phyloP scores from a whole-genome alignment of 306 rosid genomes.

The Quercus aquifolioides region DNA sequence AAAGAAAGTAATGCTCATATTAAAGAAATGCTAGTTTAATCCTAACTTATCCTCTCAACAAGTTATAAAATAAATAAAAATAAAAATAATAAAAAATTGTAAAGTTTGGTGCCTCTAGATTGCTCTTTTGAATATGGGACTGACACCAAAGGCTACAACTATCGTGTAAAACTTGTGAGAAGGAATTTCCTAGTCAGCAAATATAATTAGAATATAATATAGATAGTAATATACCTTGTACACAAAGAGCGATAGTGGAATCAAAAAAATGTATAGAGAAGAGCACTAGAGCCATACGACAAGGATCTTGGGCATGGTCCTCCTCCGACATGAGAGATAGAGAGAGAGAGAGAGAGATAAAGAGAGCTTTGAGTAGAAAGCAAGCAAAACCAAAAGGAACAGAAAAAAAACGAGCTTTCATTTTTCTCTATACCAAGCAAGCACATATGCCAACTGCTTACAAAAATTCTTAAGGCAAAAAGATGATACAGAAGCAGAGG shows the following conservation, averaged over 20 bases:
- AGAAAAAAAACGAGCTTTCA: conserved; percentile 34
- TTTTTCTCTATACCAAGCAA: conserved; percentile 71
- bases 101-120: background rate
- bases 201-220: background rate
- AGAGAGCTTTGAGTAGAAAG: conserved; percentile 68
- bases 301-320: background rate
- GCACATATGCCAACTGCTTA: conserved; percentile 67
- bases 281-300: conserved; percentile 2
- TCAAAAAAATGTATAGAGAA: too few species aligned
- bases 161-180: background rate
- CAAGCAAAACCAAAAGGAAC: conserved; percentile 61
- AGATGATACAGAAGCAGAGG: conserved; percentile 19
- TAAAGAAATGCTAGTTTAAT: too few species aligned
- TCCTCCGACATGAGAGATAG: background rate
- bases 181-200: background rate
- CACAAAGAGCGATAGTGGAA: too few species aligned
- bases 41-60: too few species aligned
- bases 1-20: too few species aligned
- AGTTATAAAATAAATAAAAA: too few species aligned
- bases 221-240: too few species aligned
- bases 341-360: conserved; percentile 7
- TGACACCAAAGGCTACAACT: too few species aligned
- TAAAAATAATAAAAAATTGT: background rate
- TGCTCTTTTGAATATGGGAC: background rate
- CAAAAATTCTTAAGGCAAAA: conserved; percentile 26